Conservation (phyloP, 805 yeast species). For the Yarrowia bubula region DNA sequence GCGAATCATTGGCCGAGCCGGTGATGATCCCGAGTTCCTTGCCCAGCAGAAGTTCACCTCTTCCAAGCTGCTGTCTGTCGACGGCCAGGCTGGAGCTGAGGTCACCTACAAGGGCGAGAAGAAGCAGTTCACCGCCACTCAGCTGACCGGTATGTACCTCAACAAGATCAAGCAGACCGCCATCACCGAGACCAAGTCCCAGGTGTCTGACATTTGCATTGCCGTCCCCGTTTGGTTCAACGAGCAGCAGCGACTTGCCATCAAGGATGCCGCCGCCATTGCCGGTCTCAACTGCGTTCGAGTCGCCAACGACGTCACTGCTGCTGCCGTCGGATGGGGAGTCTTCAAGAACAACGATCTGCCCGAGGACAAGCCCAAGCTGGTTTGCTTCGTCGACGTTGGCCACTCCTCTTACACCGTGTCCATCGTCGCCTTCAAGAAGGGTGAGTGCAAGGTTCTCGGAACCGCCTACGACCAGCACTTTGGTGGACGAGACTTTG, state of each 20-base stretch:
- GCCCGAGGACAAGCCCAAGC: slow-evolving; percentile 90
- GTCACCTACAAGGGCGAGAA: slow-evolving; percentile 81
- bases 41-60: slow-evolving; percentile 73
- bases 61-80: slow-evolving; percentile 64
- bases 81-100: slow-evolving; percentile 77
- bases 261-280: slow-evolving; percentile 89
- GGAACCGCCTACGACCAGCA: slow-evolving; percentile 92
- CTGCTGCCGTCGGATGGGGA: slow-evolving; percentile 99
- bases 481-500: slow-evolving; percentile 98
- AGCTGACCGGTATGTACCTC: slow-evolving; percentile 91
- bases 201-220: slow-evolving; percentile 81
- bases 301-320: slow-evolving; percentile 94
- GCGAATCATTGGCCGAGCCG: slow-evolving; percentile 81
- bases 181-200: slow-evolving; percentile 74
- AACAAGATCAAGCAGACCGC: slow-evolving; percentile 84
- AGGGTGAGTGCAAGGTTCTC: slow-evolving; percentile 90
- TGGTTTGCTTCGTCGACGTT: slow-evolving; percentile 90
- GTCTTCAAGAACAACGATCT: slow-evolving; percentile 89
- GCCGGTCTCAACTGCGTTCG: slow-evolving; percentile 98
- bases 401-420: slow-evolving; percentile 96
- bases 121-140: slow-evolving; percentile 78
- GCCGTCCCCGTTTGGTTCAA: slow-evolving; percentile 98
- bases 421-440: slow-evolving; percentile 84
- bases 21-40: slow-evolving; percentile 71
- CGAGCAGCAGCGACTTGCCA: slow-evolving; percentile 94